Evolutionary conservation across 805 yeast species (phyloP).

Genomic region (Citeromyces matritensis): DNA sequence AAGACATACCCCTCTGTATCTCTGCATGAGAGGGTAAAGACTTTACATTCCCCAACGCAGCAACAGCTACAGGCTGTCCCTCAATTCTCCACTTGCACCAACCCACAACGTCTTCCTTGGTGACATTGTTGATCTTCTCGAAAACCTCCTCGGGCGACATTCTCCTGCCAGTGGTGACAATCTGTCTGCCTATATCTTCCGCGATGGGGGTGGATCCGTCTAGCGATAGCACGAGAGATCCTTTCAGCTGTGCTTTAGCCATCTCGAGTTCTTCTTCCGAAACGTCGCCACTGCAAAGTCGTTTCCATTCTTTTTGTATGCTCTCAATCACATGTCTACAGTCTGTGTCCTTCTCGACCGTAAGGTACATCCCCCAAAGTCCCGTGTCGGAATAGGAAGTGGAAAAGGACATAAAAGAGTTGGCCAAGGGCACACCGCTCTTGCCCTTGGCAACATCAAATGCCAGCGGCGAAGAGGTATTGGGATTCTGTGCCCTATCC

Average conservation of each 20-base stretch:
- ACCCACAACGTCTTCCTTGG: slow-evolving; percentile 61
- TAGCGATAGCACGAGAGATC: slow-evolving; percentile 72
- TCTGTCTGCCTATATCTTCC: slow-evolving; percentile 95
- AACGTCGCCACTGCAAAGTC: slow-evolving; percentile 66
- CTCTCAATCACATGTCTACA: slow-evolving; percentile 59
- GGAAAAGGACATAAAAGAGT: slow-evolving; percentile 91
- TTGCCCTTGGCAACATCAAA: slow-evolving; percentile 43
- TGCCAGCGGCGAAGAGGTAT: slow-evolving; percentile 75
- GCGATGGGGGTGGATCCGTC: slow-evolving; percentile 95
- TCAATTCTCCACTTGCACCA: slow-evolving; percentile 81
- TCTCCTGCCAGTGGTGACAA: slow-evolving; percentile 83
- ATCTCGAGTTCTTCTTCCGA: slow-evolving; percentile 80
- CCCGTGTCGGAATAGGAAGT: slow-evolving; percentile 97
- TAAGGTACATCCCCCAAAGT: slow-evolving; percentile 90
- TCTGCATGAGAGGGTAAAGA: slow-evolving; percentile 57
- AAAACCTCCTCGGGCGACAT: slow-evolving; percentile 64
- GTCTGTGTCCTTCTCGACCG: slow-evolving; percentile 61
- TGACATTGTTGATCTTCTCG: slow-evolving; percentile 60
- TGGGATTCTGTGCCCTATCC: slow-evolving; percentile 86
- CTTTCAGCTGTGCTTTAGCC: slow-evolving; percentile 90
- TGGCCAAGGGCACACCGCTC: slow-evolving; percentile 58
- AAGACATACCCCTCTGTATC: slow-evolving; percentile 21
- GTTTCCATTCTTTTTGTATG: slow-evolving; percentile 75
- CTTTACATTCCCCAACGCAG: slow-evolving; percentile 77
- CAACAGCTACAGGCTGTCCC: slow-evolving; percentile 72